These are phyloP conservation scores for Biscutella auriculata DNA, from an alignment of 441 rosid species.

Conservation along the genomic window DNA sequence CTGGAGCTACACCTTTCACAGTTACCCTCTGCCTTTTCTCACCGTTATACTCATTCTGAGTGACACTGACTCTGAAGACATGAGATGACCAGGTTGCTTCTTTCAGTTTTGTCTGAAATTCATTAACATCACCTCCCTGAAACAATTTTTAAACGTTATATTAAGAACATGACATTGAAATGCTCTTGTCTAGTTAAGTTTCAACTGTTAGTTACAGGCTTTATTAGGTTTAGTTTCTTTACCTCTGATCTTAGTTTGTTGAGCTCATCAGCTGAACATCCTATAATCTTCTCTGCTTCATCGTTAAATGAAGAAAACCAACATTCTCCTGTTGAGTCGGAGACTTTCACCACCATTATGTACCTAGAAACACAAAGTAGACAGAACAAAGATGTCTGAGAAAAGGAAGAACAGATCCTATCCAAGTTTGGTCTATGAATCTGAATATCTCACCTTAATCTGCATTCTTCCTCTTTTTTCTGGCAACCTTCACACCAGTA, in stretches of 20 bases:
- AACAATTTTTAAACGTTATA: background rate
- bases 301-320: conserved; percentile 74
- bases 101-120: conserved; percentile 53
- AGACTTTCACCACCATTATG: conserved; percentile 54
- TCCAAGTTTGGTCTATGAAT: background rate
- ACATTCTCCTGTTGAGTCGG: conserved; percentile 73
- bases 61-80: conserved; percentile 55
- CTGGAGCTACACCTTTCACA: conserved; percentile 50
- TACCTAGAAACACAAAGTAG: conserved; percentile 34
- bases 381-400: background rate
- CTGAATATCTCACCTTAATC: conserved; percentile 42
- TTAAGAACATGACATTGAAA: too few species aligned
- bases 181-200: too few species aligned
- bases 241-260: conserved; percentile 61
- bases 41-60: conserved; percentile 67
- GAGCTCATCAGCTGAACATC: conserved; percentile 85
- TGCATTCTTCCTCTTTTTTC: conserved; percentile 66
- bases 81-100: conserved; percentile 77
- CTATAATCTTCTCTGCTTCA: conserved; percentile 66
- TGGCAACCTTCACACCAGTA: conserved; percentile 98
- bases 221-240: too few species aligned
- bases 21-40: conserved; percentile 90
- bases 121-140: conserved; percentile 47
- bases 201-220: too few species aligned
- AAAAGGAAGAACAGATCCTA: background rate